Evolutionary conservation across 2,329 filamentous ascomycete species (phyloP), one percentile per base, ranked within the genome.

Genomic region (Cladobotryum mycophilum): DNA sequence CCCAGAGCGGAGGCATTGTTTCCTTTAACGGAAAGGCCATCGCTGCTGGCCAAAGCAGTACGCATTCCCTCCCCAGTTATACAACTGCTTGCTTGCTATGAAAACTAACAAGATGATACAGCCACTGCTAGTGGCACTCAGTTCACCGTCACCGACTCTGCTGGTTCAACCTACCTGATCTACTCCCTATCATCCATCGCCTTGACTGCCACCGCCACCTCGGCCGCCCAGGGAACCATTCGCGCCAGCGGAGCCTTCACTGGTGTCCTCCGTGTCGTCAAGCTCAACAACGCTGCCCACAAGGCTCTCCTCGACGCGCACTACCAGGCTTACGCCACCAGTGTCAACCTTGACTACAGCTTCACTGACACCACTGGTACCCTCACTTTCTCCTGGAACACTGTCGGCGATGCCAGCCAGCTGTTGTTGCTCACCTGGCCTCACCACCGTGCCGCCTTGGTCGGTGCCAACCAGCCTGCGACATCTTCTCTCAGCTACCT

Each of bases 401-500:
- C 57, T 8, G 52, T 53, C 6, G 58, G 58, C 9, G 52, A 53
- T 42, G 56, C 46, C 9, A 51, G 43, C 48, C 35, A 57, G 12
- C 55, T 60, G 4, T 53, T 60, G 20, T 52, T 60, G 57, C 44
- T 60, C 36, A 60, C 58, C 17, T 60, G 55, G 54, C 58, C 58
- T 6, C 58, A 60, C 48, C 58, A 60, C 52, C 54, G 58, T n/a
- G 17, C 54, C 38, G 41, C 48, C 15, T 44, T 60, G 52, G 56
- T 59, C 47, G 52, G 41, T 30, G 46, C 58, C 45, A 58, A 57
- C 48, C 52, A 44, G 25, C 58, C 58, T 13, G 17, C 54, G 2
- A 57, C 55, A 3, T 49, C 50, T 12, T 47, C 58, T 9, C 47
- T 60, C 34, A 52, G 47, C 11, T 60, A 60, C 41, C 52, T 60